Evolutionary conservation across 768 basidiomycete species (phyloP).

Genomic region (Phylloporus sp.): DNA sequence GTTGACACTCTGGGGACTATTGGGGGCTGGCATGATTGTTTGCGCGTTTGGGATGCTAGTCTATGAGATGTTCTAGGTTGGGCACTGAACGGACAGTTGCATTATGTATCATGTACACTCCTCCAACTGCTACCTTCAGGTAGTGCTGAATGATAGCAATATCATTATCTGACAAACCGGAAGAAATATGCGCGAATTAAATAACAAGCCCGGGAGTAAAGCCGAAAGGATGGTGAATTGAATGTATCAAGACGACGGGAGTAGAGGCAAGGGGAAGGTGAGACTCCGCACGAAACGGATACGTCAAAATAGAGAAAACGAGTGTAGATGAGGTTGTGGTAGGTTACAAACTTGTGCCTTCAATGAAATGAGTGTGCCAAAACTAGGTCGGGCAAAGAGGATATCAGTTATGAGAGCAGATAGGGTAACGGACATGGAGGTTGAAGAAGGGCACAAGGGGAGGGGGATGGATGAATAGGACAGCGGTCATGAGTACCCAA

Average conservation of each 20-base stretch:
- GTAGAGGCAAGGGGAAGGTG: constrained; percentile 7
- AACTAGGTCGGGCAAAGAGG: constrained; percentile 15
- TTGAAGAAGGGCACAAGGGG: constrained; percentile 17
- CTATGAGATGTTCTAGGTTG: constrained; percentile 56
- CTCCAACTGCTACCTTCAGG: background rate
- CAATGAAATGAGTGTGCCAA: constrained; percentile 24
- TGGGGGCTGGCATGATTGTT: constrained; percentile 78
- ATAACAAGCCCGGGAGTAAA: constrained; percentile 28
- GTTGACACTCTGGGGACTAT: constrained; percentile 66
- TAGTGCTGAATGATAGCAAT: constrained; percentile 25
- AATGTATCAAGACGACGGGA: constrained; percentile 12
- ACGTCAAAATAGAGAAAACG: constrained; percentile 25
- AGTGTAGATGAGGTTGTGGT: constrained; percentile 31
- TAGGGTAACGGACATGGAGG: constrained; percentile 26
- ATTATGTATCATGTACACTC: background rate
- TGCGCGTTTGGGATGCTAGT: constrained; percentile 78
- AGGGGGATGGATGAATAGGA: constrained; percentile 11
- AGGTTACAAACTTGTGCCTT: constrained; percentile 33
- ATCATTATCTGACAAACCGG: constrained; percentile 41
- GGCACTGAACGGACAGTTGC: background rate
- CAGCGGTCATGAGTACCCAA: constrained; percentile 26
- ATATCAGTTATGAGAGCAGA: constrained; percentile 31
- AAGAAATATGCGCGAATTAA: constrained; percentile 34
- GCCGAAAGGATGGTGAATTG: constrained; percentile 16
- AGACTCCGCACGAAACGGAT: constrained; percentile 10